phyloP scores from a whole-genome alignment of 2,329 filamentous ascomycete species.

The Alternaria gansuensis region DNA sequence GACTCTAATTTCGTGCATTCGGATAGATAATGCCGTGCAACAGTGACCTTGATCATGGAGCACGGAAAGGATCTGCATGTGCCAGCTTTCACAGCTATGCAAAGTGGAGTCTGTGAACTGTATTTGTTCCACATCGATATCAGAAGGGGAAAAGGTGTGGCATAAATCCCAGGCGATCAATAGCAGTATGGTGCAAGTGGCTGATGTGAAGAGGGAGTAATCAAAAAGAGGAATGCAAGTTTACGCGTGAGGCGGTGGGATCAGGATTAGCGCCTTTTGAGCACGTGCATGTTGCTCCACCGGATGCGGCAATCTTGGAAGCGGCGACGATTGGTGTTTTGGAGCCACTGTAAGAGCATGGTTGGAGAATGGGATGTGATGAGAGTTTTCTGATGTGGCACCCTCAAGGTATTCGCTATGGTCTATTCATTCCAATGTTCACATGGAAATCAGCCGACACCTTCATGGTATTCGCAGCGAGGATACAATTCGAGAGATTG shows the following conservation, averaged over 20 bases:
- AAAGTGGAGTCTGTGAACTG: background rate
- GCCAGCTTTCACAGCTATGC: slow-evolving; percentile 2
- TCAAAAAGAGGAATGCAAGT: background rate
- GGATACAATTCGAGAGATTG: too few species aligned
- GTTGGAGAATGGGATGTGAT: too few species aligned
- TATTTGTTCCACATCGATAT: background rate
- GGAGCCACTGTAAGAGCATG: too few species aligned
- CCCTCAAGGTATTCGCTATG: too few species aligned
- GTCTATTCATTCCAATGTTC: background rate
- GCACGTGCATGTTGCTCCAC: too few species aligned
- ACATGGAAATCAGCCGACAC: background rate
- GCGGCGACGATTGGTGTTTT: too few species aligned
- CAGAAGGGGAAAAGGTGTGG: background rate
- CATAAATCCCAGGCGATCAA: background rate
- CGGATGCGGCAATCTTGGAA: too few species aligned
- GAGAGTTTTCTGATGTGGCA: too few species aligned
- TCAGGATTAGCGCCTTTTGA: background rate
- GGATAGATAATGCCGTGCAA: slow-evolving; percentile 33
- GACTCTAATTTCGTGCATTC: slow-evolving; percentile 9
- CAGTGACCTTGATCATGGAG: slow-evolving; percentile 6
- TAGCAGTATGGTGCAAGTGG: background rate
- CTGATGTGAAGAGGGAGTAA: background rate
- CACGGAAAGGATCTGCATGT: slow-evolving; percentile 7
- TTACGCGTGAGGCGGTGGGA: slow-evolving; percentile 4
- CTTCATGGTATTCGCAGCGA: background rate